Percentiles rank a stretch among this genome's conserved stretches.
Conservation (phyloP, 2,329 filamentous ascomycete genomes). For the Cyanodermella asteris region DNA sequence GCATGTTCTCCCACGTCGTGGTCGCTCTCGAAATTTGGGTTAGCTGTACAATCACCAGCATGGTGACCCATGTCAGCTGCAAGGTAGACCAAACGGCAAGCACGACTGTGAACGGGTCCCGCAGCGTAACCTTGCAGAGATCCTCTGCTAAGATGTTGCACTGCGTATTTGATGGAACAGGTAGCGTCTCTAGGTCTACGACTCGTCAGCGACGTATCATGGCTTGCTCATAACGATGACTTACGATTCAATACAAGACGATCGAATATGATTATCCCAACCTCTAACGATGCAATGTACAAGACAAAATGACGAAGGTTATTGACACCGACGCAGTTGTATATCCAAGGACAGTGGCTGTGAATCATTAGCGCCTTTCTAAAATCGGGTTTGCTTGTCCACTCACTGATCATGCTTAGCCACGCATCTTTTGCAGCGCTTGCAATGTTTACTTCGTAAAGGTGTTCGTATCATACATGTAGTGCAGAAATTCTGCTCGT, state of each 20-base stretch:
- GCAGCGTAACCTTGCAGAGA: constrained; percentile 55
- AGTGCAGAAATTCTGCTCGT: constrained; percentile 85
- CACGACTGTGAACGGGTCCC: constrained; percentile 66
- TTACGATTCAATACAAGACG: constrained; percentile 51
- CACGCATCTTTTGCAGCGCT: constrained; percentile 73
- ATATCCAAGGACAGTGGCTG: constrained; percentile 93
- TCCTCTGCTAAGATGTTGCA: constrained; percentile 59
- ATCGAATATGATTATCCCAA: constrained; percentile 53
- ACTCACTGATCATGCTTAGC: constrained; percentile 91
- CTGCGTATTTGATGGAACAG: constrained; percentile 22
- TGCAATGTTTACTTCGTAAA: constrained; percentile 87
- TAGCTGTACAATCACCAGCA: constrained; percentile 86
- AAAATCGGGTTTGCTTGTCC: constrained; percentile 1
- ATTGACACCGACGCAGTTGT: constrained; percentile 88
- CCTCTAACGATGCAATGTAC: constrained; percentile 58
- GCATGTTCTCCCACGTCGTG: constrained; percentile 96
- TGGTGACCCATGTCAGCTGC: constrained; percentile 89
- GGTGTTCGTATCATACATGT: constrained; percentile 87
- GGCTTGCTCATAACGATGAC: constrained; percentile 11
- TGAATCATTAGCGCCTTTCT: constrained; percentile 2
- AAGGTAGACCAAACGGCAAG: constrained; percentile 58
- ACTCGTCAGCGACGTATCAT: constrained; percentile 6
- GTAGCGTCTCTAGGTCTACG: constrained; percentile 41
- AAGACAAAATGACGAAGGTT: constrained; percentile 92
- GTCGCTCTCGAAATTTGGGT: constrained; percentile 79